Evolutionary conservation across 2,329 filamentous ascomycete genomes (phyloP).

Genomic region (Beauveria pseudobassiana): DNA sequence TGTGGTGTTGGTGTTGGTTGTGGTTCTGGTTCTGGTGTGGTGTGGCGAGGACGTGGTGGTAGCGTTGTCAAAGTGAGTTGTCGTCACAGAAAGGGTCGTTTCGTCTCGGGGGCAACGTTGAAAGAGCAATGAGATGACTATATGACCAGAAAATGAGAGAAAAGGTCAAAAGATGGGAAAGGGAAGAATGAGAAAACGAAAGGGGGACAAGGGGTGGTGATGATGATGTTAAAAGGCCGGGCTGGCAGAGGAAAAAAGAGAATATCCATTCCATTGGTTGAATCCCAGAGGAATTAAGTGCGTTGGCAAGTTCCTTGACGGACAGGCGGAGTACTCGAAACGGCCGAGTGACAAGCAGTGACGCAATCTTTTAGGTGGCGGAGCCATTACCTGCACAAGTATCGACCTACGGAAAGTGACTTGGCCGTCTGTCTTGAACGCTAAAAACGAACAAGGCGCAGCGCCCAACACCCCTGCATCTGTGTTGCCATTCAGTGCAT

Average conservation of each 20-base stretch:
- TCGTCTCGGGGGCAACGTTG: background rate
- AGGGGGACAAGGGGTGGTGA: background rate
- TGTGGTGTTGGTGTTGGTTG: background rate
- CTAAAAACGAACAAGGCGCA: background rate
- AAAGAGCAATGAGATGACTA: background rate
- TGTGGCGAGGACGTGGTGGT: slow-evolving; percentile 1
- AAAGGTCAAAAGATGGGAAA: background rate
- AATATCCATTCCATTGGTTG: background rate
- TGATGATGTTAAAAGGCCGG: background rate
- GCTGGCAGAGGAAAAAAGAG: background rate
- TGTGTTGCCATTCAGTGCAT: background rate
- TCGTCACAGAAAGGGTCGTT: background rate
- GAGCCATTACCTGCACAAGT: background rate
- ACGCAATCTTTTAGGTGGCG: slow-evolving; percentile 4
- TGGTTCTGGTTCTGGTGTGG: background rate
- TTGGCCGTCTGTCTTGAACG: background rate
- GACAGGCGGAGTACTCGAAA: background rate
- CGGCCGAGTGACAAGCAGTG: slow-evolving; percentile 9
- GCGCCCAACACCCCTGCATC: background rate
- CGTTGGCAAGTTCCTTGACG: background rate
- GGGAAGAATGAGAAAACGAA: background rate
- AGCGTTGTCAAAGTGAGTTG: background rate
- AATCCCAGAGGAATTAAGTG: background rate
- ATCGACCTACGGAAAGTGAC: background rate
- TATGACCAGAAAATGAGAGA: background rate